Conservation (phyloP, 306 rosid species). For the Lathyrus sativus region DNA sequence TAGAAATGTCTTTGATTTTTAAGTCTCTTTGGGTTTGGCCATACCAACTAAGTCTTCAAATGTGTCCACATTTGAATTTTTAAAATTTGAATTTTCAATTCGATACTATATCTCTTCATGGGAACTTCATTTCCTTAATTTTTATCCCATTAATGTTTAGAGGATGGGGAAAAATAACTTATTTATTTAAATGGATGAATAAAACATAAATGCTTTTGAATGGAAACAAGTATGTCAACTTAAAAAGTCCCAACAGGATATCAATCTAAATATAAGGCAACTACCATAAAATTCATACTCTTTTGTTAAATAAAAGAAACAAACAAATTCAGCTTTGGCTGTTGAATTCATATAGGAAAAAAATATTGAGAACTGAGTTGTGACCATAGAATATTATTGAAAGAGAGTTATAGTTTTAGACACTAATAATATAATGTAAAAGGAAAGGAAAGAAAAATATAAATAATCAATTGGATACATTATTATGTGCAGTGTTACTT, state of each 20-base stretch:
- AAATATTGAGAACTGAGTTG: not conserved
- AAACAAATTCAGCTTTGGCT: not conserved
- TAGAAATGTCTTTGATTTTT: constrained; percentile 5
- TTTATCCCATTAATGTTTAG: too few relatives aligned
- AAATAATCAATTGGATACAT: too few relatives aligned
- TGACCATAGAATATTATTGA: too few relatives aligned
- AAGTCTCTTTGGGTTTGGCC: constrained; percentile 6
- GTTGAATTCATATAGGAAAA: too few relatives aligned
- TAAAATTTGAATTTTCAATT: constrained; percentile 8
- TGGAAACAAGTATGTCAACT: not conserved
- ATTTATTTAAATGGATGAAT: not conserved
- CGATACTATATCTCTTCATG: not conserved
- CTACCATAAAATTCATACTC: not conserved
- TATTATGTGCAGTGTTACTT: too few relatives aligned
- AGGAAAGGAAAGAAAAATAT: too few relatives aligned
- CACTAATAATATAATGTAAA: too few relatives aligned
- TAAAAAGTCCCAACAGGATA: not conserved
- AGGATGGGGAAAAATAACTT: not conserved
- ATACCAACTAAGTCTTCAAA: not conserved
- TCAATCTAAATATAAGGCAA: not conserved
- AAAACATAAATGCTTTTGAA: not conserved
- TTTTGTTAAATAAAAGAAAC: too few relatives aligned
- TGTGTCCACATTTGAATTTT: not conserved
- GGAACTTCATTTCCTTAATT: too few relatives aligned
- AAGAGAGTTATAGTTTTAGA: too few relatives aligned